phyloP scores from a whole-genome alignment of 2,329 filamentous ascomycete species.

The Phialophora expanda region DNA sequence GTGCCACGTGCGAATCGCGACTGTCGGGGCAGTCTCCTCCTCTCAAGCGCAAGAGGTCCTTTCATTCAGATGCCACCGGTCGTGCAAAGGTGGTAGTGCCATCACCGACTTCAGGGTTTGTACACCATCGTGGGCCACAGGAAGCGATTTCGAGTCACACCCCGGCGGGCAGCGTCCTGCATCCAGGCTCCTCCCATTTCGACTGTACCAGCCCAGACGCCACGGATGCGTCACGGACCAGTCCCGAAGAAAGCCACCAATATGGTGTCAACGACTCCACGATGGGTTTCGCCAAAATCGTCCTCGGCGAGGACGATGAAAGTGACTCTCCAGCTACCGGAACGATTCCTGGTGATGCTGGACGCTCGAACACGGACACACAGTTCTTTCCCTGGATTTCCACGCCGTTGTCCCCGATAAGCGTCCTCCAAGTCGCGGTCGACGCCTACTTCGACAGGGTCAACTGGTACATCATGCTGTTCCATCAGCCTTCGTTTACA shows the following conservation, averaged over 20 bases:
- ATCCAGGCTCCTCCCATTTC: constrained; percentile 5
- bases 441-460: constrained; percentile 39
- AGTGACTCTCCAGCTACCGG: constrained; percentile 18
- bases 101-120: constrained; percentile 4
- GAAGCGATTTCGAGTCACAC: background rate
- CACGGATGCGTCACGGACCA: constrained; percentile 10
- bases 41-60: constrained; percentile 24
- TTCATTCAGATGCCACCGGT: constrained; percentile 6
- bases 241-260: constrained; percentile 23
- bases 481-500: constrained; percentile 25
- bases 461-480: constrained; percentile 39
- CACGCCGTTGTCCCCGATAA: constrained; percentile 10
- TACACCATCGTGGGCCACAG: constrained; percentile 4
- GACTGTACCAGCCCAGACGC: constrained; percentile 9
- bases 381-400: constrained; percentile 18
- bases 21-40: background rate
- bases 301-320: constrained; percentile 25
- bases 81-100: background rate
- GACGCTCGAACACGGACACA: background rate
- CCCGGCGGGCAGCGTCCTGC: background rate
- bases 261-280: constrained; percentile 25
- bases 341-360: constrained; percentile 17
- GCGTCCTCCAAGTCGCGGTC: constrained; percentile 21
- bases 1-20: constrained; percentile 22
- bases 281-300: constrained; percentile 26